These are phyloP conservation scores for Aethionema arabicum DNA, from an alignment of 345 rosid genomes.

Conservation along the genomic window DNA sequence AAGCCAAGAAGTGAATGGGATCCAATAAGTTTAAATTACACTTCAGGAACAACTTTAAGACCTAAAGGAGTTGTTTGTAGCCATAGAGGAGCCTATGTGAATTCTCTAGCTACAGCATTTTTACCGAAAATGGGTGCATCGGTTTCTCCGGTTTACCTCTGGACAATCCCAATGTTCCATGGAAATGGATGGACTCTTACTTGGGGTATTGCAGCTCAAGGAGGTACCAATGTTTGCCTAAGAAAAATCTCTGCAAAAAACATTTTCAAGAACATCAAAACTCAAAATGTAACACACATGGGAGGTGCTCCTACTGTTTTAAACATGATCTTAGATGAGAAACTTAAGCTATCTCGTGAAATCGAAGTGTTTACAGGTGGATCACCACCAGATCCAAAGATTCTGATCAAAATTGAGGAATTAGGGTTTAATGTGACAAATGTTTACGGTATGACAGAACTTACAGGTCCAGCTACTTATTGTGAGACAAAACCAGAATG, in stretches of 20 bases:
- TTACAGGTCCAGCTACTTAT: constrained; percentile 68
- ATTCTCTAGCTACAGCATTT: constrained; percentile 58
- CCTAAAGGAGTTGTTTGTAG: constrained; percentile 88
- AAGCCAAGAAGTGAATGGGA: constrained; percentile 70
- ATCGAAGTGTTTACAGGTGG: constrained; percentile 68
- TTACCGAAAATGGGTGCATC: constrained; percentile 47
- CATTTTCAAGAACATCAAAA: constrained; percentile 54
- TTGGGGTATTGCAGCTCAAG: constrained; percentile 90
- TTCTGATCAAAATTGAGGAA: constrained; percentile 59
- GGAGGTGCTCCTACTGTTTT: constrained; percentile 82
- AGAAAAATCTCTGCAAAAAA: constrained; percentile 55
- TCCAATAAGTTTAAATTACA: constrained; percentile 75
- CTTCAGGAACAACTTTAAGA: constrained; percentile 85
- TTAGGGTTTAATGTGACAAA: constrained; percentile 65
- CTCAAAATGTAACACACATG: constrained; percentile 74
- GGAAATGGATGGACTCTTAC: constrained; percentile 86
- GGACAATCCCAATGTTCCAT: constrained; percentile 97
- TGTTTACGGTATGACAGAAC: constrained; percentile 75
- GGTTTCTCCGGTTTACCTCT: constrained; percentile 65
- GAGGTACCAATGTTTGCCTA: constrained; percentile 75
- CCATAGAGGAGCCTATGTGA: constrained; percentile 87
- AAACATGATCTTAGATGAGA: constrained; percentile 59
- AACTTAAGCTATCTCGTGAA: constrained; percentile 43
- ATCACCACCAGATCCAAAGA: constrained; percentile 60
- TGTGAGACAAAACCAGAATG: constrained; percentile 72